These are phyloP conservation scores for Phytophthora megakarya DNA, from an alignment of 352 stramenopile genomes.

Conservation along the genomic window DNA sequence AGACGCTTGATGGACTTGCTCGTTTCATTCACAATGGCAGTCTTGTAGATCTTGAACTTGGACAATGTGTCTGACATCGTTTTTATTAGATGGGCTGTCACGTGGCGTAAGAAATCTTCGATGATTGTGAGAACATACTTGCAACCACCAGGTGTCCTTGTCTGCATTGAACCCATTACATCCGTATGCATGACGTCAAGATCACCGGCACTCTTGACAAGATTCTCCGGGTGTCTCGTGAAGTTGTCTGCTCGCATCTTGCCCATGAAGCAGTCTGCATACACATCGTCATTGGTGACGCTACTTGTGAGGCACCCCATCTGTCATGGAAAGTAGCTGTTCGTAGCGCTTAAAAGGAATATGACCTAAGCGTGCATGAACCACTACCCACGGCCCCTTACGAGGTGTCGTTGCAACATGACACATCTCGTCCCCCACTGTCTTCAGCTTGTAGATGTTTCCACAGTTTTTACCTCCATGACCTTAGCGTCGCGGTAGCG, in stretches of 20 bases:
- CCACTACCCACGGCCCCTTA: not conserved
- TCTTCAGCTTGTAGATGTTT: not conserved
- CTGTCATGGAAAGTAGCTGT: not conserved
- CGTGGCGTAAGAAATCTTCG: too few relatives aligned
- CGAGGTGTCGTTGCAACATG: not conserved
- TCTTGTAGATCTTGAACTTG: too few relatives aligned
- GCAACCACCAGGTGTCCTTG: not conserved
- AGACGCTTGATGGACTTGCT: too few relatives aligned
- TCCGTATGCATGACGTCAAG: not conserved
- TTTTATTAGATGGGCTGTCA: too few relatives aligned
- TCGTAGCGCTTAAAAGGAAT: not conserved
- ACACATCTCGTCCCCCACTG: not conserved
- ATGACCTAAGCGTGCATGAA: not conserved
- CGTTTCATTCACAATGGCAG: too few relatives aligned
- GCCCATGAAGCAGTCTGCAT: not conserved
- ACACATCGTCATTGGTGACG: not conserved
- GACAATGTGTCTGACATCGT: too few relatives aligned
- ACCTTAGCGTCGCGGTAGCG: not conserved
- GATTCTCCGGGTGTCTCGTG: not conserved
- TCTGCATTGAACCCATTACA: not conserved
- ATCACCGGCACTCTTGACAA: not conserved
- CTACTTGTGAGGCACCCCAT: not conserved
- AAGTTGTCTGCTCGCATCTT: not conserved
- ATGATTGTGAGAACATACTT: not conserved
- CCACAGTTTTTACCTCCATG: not conserved